Evolutionary conservation across 495 filamentous ascomycete species (phyloP).

Genomic region (Lasiosphaeriaceae sp.): DNA sequence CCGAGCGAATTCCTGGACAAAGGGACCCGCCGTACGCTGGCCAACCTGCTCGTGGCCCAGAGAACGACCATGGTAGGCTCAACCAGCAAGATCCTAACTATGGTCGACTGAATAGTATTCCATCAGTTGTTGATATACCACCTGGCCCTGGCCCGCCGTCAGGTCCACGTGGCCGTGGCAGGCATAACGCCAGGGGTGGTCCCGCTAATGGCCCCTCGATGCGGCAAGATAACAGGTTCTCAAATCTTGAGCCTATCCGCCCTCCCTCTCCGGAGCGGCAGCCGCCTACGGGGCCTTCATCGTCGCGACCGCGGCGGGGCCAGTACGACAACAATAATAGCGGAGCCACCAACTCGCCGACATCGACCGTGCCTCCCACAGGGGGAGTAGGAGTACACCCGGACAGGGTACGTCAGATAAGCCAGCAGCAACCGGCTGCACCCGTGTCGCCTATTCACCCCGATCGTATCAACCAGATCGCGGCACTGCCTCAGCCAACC

Average conservation of each 20-base stretch:
- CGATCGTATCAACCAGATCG: slow-evolving; percentile 43
- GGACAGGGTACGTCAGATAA: slow-evolving; percentile 41
- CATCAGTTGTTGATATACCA: slow-evolving; percentile 41
- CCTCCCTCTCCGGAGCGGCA: slow-evolving; percentile 43
- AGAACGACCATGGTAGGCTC: slow-evolving; percentile 55
- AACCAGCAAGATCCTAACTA: slow-evolving; percentile 58
- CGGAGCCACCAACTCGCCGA: slow-evolving; percentile 21
- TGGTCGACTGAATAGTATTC: slow-evolving; percentile 53
- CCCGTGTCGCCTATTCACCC: slow-evolving; percentile 41
- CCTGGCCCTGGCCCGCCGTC: slow-evolving; percentile 53
- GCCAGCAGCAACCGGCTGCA: slow-evolving; percentile 16
- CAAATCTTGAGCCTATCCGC: slow-evolving; percentile 31
- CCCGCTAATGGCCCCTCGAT: slow-evolving; percentile 30
- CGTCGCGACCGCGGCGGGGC: slow-evolving; percentile 36
- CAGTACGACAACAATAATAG: slow-evolving; percentile 29
- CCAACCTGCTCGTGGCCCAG: slow-evolving; percentile 30
- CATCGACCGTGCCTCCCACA: slow-evolving; percentile 23
- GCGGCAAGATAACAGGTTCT: slow-evolving; percentile 35
- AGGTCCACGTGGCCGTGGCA: slow-evolving; percentile 60
- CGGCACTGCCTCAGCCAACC: slow-evolving; percentile 13
- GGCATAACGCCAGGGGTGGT: slow-evolving; percentile 31
- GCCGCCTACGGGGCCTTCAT: slow-evolving; percentile 47
- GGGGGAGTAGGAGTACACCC: slow-evolving; percentile 39
- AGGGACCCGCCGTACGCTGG: slow-evolving; percentile 27
- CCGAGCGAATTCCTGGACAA: slow-evolving; percentile 31